Evolutionary conservation across 139 green algal genomes (phyloP).

Genomic region (Cymbomonas tetramitiformis): DNA sequence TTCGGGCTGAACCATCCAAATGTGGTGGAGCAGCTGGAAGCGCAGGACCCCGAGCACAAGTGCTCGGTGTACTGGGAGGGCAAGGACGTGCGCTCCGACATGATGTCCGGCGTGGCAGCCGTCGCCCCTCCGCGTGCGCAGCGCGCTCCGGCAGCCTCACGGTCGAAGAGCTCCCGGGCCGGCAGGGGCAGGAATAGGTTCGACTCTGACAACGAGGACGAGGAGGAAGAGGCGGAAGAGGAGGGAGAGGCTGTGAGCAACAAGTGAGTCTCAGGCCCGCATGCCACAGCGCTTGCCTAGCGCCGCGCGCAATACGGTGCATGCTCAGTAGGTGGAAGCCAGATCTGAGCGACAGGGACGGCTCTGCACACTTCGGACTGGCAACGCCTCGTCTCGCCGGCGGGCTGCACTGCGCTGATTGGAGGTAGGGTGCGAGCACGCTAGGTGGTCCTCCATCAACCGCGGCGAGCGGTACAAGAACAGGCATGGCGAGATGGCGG

Average conservation of each 20-base stretch:
- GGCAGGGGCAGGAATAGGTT: not conserved
- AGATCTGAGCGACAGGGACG: too few relatives aligned
- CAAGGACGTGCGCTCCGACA: constrained; percentile 8
- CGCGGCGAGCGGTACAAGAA: constrained; percentile 53
- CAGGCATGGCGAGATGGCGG: constrained; percentile 23
- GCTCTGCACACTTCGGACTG: too few relatives aligned
- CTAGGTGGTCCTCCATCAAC: constrained; percentile 45
- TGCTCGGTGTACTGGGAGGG: constrained; percentile 59
- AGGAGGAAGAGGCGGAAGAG: constrained; percentile 10
- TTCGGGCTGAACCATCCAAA: constrained; percentile 76
- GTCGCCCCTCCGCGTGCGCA: not conserved
- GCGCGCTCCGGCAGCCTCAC: not conserved
- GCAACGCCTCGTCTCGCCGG: too few relatives aligned
- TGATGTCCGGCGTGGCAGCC: constrained; percentile 1
- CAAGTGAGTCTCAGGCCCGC: too few relatives aligned
- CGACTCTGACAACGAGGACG: constrained; percentile 8
- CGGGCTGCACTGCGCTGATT: too few relatives aligned
- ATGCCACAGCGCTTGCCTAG: too few relatives aligned
- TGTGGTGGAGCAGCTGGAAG: constrained; percentile 52
- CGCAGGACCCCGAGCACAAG: constrained; percentile 47
- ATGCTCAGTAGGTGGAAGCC: too few relatives aligned
- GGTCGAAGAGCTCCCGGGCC: not conserved
- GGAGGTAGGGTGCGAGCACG: too few relatives aligned
- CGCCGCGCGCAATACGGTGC: too few relatives aligned
- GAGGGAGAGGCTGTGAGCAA: too few relatives aligned